Evolutionary conservation across 2,329 filamentous ascomycete genomes (phyloP).

Genomic region (Pseudogymnoascus sp.): DNA sequence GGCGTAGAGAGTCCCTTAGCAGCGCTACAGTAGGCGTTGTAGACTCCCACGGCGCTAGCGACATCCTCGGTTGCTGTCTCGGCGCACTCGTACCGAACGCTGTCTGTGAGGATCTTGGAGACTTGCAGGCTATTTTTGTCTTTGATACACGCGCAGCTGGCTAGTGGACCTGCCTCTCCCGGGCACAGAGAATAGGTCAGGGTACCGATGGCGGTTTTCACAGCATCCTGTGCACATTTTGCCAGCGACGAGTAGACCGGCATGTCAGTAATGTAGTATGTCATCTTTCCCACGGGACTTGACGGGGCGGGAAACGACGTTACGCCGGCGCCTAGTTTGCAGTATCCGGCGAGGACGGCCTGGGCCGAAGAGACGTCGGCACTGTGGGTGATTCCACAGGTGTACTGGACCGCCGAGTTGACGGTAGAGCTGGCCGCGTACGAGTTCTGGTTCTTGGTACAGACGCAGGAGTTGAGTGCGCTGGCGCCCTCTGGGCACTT

Average conservation of each 20-base stretch:
- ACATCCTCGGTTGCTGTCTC: constrained; percentile 37
- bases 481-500: constrained; percentile 34
- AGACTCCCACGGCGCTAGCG: constrained; percentile 38
- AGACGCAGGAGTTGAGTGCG: constrained; percentile 43
- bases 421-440: constrained; percentile 35
- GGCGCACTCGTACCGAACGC: constrained; percentile 38
- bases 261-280: constrained; percentile 47
- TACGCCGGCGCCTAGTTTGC: constrained; percentile 41
- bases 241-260: constrained; percentile 38
- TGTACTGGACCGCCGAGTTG: constrained; percentile 34
- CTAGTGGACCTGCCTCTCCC: constrained; percentile 39
- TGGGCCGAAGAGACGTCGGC: constrained; percentile 42
- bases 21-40: constrained; percentile 42
- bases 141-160: constrained; percentile 46
- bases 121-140: constrained; percentile 37
- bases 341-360: constrained; percentile 44
- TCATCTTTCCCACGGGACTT: constrained; percentile 44
- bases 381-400: constrained; percentile 37
- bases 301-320: constrained; percentile 39
- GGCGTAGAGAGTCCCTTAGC: constrained; percentile 35
- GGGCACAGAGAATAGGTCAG: constrained; percentile 37
- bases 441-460: constrained; percentile 42
- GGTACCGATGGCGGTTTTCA: constrained; percentile 35
- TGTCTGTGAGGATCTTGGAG: constrained; percentile 36
- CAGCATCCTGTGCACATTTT: constrained; percentile 36